phyloP scores from a whole-genome alignment of 1,284 basidiomycete genomes.

The Stereum hirsutum region DNA sequence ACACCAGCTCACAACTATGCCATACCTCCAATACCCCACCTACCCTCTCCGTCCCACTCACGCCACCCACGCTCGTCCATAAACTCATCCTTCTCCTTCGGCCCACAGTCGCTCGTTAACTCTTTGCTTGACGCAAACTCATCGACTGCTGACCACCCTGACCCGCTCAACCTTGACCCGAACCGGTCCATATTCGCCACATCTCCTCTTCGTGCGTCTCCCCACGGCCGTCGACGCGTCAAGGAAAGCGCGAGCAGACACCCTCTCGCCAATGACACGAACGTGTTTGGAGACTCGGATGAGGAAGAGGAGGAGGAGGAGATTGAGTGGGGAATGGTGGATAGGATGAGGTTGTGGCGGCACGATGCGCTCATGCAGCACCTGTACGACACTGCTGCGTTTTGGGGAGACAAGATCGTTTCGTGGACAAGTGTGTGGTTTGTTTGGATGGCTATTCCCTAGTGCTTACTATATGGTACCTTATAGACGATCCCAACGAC shows the following conservation, averaged over 20 bases:
- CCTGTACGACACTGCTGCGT: slow-evolving; percentile 93
- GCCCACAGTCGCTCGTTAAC: slow-evolving; percentile 62
- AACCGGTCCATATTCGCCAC: slow-evolving; percentile 64
- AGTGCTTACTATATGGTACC: not conserved
- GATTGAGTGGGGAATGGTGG: slow-evolving; percentile 78
- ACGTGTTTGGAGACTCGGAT: slow-evolving; percentile 61
- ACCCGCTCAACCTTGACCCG: slow-evolving; percentile 57
- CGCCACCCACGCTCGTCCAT: slow-evolving; percentile 52
- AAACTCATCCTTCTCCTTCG: slow-evolving; percentile 76
- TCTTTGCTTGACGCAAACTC: slow-evolving; percentile 54
- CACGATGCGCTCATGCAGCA: slow-evolving; percentile 98
- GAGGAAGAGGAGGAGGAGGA: slow-evolving; percentile 29
- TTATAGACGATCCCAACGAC: slow-evolving; percentile 83
- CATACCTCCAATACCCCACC: slow-evolving; percentile 19
- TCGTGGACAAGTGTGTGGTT: slow-evolving; percentile 81
- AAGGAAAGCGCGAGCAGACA: slow-evolving; percentile 43
- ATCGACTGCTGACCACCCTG: slow-evolving; percentile 42
- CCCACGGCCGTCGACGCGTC: slow-evolving; percentile 28
- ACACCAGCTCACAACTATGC: slow-evolving; percentile 27
- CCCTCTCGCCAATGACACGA: slow-evolving; percentile 69
- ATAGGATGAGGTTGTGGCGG: slow-evolving; percentile 94
- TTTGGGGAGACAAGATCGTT: slow-evolving; percentile 97
- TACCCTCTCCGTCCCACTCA: slow-evolving; percentile 35
- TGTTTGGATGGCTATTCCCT: not conserved
- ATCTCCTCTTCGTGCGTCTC: slow-evolving; percentile 59